A percentile compares a stretch with the other conserved stretches of the same genome.
These are phyloP conservation scores for Fomitopsis pinicola DNA, from an alignment of 1,284 basidiomycete species.

Conservation along the genomic window DNA sequence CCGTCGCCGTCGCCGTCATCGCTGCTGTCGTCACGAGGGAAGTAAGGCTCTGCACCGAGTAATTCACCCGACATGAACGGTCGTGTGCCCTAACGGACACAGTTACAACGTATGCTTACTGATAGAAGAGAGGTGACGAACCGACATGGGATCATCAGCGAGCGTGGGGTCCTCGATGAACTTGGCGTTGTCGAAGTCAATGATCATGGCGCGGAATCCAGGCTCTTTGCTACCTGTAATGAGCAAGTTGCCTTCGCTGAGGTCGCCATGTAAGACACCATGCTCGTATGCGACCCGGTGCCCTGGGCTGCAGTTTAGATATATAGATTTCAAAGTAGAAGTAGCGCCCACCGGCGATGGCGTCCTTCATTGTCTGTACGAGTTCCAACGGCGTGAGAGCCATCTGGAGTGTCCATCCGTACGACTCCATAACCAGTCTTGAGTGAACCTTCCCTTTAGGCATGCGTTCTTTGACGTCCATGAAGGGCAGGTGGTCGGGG, in stretches of 20 bases:
- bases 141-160: background rate
- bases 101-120: no score
- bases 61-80: background rate
- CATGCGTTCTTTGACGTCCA: background rate
- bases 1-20: no score
- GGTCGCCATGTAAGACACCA: background rate
- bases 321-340: no score
- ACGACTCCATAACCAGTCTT: background rate
- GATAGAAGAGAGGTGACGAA: background rate
- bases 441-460: background rate
- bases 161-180: background rate
- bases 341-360: no score
- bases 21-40: no score
- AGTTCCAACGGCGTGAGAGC: background rate
- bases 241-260: background rate
- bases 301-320: background rate
- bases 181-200: background rate
- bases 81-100: background rate
- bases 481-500: background rate
- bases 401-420: background rate
- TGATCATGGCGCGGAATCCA: background rate
- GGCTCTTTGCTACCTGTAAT: background rate
- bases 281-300: background rate
- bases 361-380: background rate
- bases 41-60: background rate